Base-by-base conservation (phyloP, 2,329 filamentous ascomycete species). In the Myriangium duriaei region DNA sequence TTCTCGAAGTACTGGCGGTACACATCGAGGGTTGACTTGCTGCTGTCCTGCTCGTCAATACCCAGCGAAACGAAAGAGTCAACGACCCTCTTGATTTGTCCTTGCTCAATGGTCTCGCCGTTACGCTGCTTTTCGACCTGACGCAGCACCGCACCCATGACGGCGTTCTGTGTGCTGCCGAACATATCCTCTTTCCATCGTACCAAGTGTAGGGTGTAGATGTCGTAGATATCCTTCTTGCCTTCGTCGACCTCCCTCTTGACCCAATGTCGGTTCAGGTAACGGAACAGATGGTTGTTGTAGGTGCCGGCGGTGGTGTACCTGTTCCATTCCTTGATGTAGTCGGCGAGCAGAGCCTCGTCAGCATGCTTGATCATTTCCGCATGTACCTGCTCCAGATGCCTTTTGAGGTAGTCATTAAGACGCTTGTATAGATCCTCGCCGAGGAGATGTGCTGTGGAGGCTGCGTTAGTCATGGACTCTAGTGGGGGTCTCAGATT, bases 161-260 rank as follows among this genome's bases (percentile, higher is more conserved):
- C 87, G 58, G 86, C 88, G 43, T 71, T 69, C 39, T 87, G 80
- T 2, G 95, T 84, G 42, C 76, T 73, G 42, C 76, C 71, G 59
- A 98, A 98, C 52, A 98, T 78, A 42, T 93, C 84, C 48, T 81
- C 74, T 48, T 87, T 86, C 91, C 91, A 98, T 55, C 88, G 84
- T 13, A 96, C 91, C 29, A 98, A 68, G 52, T 98, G 91, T 24
- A 98, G 66, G 0, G 91, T 98, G 61, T 98, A 98, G 33, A 98
- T 91, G 58, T 98, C 91, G 59, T 92, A 96, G 5, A 96, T 83
- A 52, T 88, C 83, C 67, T 96, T 95, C 65, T 98, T 96, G 21
- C 91, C 91, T 60, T 98, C 91, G 46, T 98, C 91, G 64, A 98
- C 94, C 63, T 98, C 91, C 18, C 91, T 74, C 70, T 95, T 98